phyloP scores from a whole-genome alignment of 805 yeast species.

The Candida piceae region DNA sequence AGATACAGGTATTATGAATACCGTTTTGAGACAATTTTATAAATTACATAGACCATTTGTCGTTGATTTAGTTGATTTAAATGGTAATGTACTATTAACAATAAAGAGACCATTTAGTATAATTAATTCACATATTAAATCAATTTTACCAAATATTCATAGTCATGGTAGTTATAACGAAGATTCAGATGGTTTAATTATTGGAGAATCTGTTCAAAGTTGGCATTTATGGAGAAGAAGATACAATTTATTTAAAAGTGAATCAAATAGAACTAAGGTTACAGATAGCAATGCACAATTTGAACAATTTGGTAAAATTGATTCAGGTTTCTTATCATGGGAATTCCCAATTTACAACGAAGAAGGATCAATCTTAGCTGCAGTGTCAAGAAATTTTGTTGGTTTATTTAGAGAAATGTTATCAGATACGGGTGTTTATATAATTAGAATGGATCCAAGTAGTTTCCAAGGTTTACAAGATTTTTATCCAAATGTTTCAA shows the following conservation, averaged over 20 bases:
- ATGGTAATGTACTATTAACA: conserved; percentile 56
- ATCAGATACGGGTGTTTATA: conserved; percentile 92
- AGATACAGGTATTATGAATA: conserved; percentile 63
- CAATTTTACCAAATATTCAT: conserved; percentile 50
- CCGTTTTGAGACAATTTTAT: conserved; percentile 77
- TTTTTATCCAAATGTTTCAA: conserved; percentile 40
- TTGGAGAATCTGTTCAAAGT: conserved; percentile 87
- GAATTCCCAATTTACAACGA: conserved; percentile 73
- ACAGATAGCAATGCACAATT: too few relatives aligned
- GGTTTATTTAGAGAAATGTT: conserved; percentile 90
- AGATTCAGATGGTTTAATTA: conserved; percentile 39
- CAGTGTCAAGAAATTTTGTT: conserved; percentile 91
- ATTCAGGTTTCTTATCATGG: conserved; percentile 81
- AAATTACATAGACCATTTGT: conserved; percentile 82
- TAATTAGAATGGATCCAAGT: conserved; percentile 74
- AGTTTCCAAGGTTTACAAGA: conserved; percentile 57
- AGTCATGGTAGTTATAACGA: conserved; percentile 31
- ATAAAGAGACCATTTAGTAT: conserved; percentile 81
- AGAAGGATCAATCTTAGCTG: conserved; percentile 54
- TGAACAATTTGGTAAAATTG: conserved; percentile 81
- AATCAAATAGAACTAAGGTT: conserved; percentile 12
- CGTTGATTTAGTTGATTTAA: conserved; percentile 63
- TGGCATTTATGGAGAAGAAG: conserved; percentile 95
- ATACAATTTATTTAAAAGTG: conserved; percentile 67
- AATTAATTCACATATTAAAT: conserved; percentile 83